Percentiles rank a stretch among this genome's conserved stretches.
Evolutionary conservation across 1,284 basidiomycete species (phyloP).

Genomic region (Farysia itapuensis): DNA sequence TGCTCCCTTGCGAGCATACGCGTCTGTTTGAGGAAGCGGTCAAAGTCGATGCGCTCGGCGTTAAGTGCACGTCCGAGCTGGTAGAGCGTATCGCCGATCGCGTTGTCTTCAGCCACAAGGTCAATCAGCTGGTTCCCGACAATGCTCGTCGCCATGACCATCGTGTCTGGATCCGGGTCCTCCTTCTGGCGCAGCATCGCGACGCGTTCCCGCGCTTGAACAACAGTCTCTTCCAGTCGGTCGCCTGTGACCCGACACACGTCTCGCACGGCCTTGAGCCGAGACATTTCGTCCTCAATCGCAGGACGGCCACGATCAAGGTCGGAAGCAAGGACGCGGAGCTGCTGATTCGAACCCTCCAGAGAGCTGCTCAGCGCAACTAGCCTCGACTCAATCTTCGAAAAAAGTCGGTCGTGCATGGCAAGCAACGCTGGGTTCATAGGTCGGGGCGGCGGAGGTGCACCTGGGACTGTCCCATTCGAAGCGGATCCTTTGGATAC

Average conservation of each 20-base stretch:
- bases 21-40: conserved; percentile 55
- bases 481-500: neutral
- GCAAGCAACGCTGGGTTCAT: conserved; percentile 72
- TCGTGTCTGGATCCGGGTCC: conserved; percentile 42
- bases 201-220: conserved; percentile 70
- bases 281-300: conserved; percentile 89
- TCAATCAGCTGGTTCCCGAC: conserved; percentile 69
- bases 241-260: conserved; percentile 79
- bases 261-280: conserved; percentile 90
- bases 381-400: conserved; percentile 73
- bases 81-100: conserved; percentile 96
- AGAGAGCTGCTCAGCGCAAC: conserved; percentile 70
- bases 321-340: conserved; percentile 78
- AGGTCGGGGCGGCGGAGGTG: conserved; percentile 81
- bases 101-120: conserved; percentile 95
- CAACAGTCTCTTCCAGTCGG: conserved; percentile 69
- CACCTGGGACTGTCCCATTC: neutral
- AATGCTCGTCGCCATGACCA: conserved; percentile 51
- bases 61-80: conserved; percentile 92
- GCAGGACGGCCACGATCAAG: conserved; percentile 85
- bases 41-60: conserved; percentile 65
- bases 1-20: conserved; percentile 55
- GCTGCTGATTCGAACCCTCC: conserved; percentile 71
- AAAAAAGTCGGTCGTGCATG: conserved; percentile 78
- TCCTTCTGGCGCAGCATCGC: conserved; percentile 62